Evolutionary conservation across 225 moss, liverwort and hornwort genomes (phyloP), one percentile per base, ranked within the genome.

Genomic region (Antitrichia curtipendula): DNA sequence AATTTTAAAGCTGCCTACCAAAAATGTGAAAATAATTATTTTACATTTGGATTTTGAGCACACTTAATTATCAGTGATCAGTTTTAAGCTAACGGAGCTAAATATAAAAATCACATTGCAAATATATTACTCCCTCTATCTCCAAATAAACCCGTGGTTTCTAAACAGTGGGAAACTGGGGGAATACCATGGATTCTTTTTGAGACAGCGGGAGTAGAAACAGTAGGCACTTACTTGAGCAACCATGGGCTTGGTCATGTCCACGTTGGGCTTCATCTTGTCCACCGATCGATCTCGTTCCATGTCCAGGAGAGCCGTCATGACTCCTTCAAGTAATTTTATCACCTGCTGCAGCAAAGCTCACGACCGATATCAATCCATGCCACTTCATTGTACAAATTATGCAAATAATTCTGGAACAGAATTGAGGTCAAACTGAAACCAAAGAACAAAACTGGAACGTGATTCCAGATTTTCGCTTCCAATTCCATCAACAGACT

Each of bases 171-270:
- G n/a, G n/a, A n/a, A n/a, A n/a, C n/a, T n/a, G n/a, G n/a, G n/a
- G n/a, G n/a, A n/a, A n/a, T n/a, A n/a, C n/a, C n/a, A n/a, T n/a
- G n/a, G n/a, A n/a, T n/a, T n/a, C n/a, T n/a, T n/a, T n/a, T n/a
- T n/a, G n/a, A n/a, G n/a, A n/a, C n/a, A n/a, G n/a, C n/a, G n/a
- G n/a, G n/a, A 43, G 45, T 28, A 15, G 43, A 34, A 32, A 20
- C 2, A 16, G 11, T 12, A 13, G 45, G 25, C 20, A 32, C 90
- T 88, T 80, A 90, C 91, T 88, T 90, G 91, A 61, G 90, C 79
- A 61, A 90, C 90, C 13, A 88, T 13, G 56, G 88, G 88, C 47
- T 90, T 91, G 56, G 86, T 75, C 88, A 86, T 60, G 62, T 90
- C 88, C 43, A 71, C 70, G 16, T 45, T 77, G 52, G 81, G 83